Percentiles rank a stretch among this genome's conserved stretches.
These are phyloP conservation scores for Emergomyces pasteurianus DNA, from an alignment of 2,329 filamentous ascomycete genomes.

Conservation along the genomic window DNA sequence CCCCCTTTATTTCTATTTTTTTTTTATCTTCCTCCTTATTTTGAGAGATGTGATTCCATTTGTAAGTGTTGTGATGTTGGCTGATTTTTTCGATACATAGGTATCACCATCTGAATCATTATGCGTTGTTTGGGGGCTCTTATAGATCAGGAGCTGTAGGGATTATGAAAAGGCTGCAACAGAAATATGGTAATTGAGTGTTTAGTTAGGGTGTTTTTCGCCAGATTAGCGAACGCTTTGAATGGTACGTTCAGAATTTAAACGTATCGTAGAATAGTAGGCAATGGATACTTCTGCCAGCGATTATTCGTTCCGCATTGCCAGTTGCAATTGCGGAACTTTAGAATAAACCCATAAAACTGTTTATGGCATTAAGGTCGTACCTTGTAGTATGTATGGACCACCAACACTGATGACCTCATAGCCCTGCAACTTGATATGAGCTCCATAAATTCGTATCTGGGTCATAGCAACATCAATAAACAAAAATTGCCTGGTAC, in stretches of 20 bases:
- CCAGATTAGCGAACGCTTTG: too few relatives aligned
- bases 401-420: not conserved
- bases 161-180: conserved; percentile 64
- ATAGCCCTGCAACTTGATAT: not conserved
- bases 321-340: too few relatives aligned
- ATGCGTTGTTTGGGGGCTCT: conserved; percentile 68
- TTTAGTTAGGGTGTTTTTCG: not conserved
- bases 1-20: not conserved
- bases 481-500: too few relatives aligned
- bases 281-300: not conserved
- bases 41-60: not conserved
- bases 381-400: too few relatives aligned
- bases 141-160: conserved; percentile 65
- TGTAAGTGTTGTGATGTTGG: not conserved
- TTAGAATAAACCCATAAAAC: too few relatives aligned
- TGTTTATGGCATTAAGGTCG: too few relatives aligned
- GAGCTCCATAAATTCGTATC: too few relatives aligned
- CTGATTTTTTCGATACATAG: conserved; percentile 28
- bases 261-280: too few relatives aligned
- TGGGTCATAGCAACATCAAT: too few relatives aligned
- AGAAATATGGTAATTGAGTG: conserved; percentile 49
- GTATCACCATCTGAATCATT: conserved; percentile 86
- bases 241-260: too few relatives aligned
- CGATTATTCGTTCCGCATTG: too few relatives aligned
- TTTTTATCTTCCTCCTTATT: not conserved